Conservation (phyloP, 1,284 basidiomycete species). For the Malassezia pachydermatis region DNA sequence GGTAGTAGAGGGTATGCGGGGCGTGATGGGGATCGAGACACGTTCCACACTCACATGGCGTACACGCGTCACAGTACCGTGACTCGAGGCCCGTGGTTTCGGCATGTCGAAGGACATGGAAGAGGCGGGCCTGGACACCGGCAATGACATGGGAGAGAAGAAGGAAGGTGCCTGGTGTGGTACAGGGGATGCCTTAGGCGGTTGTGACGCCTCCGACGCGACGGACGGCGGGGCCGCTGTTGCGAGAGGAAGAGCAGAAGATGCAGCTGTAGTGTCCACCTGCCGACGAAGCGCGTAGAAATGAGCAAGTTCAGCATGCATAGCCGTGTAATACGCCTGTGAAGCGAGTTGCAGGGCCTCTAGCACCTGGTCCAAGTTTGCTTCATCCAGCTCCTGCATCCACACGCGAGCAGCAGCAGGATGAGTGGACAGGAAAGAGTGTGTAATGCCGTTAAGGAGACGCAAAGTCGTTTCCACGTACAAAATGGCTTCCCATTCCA, state of each 20-base stretch:
- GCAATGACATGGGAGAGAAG: neutral
- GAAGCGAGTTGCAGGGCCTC: constrained; percentile 23
- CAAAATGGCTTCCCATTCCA: constrained; percentile 91
- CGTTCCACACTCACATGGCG: constrained; percentile 3
- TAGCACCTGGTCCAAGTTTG: constrained; percentile 29
- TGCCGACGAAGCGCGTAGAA: constrained; percentile 11
- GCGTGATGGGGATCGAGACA: neutral
- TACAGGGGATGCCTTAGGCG: neutral
- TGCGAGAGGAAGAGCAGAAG: neutral
- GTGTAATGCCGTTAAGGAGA: constrained; percentile 26
- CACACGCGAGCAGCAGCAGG: constrained; percentile 12
- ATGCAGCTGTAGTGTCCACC: neutral
- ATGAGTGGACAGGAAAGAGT: constrained; percentile 15
- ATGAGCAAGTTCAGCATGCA: constrained; percentile 38
- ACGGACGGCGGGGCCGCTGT: neutral
- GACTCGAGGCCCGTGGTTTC: neutral
- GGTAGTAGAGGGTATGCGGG: neutral
- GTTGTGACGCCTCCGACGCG: neutral
- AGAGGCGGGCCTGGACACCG: too few species aligned
- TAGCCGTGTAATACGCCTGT: constrained; percentile 33
- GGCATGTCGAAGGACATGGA: too few species aligned
- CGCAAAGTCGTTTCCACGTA: constrained; percentile 56
- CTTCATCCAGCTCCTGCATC: constrained; percentile 25
- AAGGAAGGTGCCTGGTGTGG: too few species aligned
- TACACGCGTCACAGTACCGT: neutral